phyloP scores from a whole-genome alignment of 257 asterid genomes.

The Cruciata laevipes region DNA sequence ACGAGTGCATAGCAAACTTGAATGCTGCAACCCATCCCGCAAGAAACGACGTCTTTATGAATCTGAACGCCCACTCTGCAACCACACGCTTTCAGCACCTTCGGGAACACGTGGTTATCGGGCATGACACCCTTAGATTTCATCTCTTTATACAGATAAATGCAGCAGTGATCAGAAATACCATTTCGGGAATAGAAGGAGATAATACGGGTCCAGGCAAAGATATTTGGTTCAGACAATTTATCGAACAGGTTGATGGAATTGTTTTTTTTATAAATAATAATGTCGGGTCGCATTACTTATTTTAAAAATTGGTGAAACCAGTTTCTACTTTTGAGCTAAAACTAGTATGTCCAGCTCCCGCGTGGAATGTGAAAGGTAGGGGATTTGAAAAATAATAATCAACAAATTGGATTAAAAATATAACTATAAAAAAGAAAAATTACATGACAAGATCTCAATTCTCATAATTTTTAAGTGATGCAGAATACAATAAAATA shows the following conservation, averaged over 20 bases:
- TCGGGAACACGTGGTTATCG: constrained; percentile 33
- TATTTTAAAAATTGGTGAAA: too few species aligned
- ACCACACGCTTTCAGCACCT: constrained; percentile 23
- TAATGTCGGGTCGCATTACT: too few species aligned
- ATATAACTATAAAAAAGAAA: too few species aligned
- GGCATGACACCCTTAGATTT: constrained; percentile 25
- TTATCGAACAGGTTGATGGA: constrained; percentile 31
- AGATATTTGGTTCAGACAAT: constrained; percentile 35
- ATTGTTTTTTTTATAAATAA: too few species aligned
- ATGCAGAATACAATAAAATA: too few species aligned
- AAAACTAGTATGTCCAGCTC: too few species aligned
- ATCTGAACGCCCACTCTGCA: constrained; percentile 25
- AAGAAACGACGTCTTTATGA: constrained; percentile 28
- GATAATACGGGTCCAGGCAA: constrained; percentile 31
- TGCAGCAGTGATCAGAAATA: constrained; percentile 20
- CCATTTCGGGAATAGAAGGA: constrained; percentile 28
- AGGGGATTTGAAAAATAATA: too few species aligned
- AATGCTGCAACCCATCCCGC: constrained; percentile 23
- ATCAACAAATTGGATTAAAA: too few species aligned
- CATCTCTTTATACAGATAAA: constrained; percentile 25
- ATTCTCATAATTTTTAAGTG: too few species aligned
- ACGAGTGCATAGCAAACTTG: constrained; percentile 32
- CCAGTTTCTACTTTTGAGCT: too few species aligned
- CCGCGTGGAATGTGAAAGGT: too few species aligned
- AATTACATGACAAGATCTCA: too few species aligned